Evolutionary conservation across 2,329 filamentous ascomycete species (phyloP).

Genomic region (Ramularia endophylla): DNA sequence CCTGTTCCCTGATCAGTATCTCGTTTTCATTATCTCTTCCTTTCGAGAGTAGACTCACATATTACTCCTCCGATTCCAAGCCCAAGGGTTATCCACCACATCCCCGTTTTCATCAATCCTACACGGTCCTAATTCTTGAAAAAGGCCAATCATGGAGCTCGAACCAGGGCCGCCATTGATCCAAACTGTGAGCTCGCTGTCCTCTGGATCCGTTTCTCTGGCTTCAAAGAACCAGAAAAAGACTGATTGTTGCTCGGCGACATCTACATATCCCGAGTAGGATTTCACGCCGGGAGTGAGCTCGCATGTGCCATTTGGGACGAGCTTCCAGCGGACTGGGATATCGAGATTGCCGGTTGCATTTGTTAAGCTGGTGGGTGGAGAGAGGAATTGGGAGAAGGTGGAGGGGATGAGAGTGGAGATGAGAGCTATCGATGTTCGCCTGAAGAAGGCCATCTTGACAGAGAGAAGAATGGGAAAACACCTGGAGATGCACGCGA

Average conservation of each 20-base stretch:
- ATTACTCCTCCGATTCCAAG: slow-evolving; percentile 51
- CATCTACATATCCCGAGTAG: slow-evolving; percentile 39
- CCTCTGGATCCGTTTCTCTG: slow-evolving; percentile 41
- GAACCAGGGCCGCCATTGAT: slow-evolving; percentile 56
- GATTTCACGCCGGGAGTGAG: slow-evolving; percentile 47
- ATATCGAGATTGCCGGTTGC: slow-evolving; percentile 43
- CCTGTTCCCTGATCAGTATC: slow-evolving; percentile 58
- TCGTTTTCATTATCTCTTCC: too few species aligned
- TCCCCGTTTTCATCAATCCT: too few species aligned
- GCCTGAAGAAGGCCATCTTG: too few species aligned
- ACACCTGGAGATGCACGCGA: too few species aligned
- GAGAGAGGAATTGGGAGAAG: slow-evolving; percentile 39
- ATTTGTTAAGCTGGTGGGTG: slow-evolving; percentile 40
- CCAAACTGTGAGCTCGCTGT: slow-evolving; percentile 56
- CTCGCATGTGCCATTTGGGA: slow-evolving; percentile 41
- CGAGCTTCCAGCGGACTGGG: slow-evolving; percentile 55
- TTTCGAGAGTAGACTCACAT: too few species aligned
- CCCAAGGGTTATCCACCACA: slow-evolving; percentile 37
- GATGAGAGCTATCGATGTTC: background rate
- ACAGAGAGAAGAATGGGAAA: too few species aligned
- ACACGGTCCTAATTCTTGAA: slow-evolving; percentile 45
- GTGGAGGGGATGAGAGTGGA: slow-evolving; percentile 4
- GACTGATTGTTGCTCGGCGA: slow-evolving; percentile 37
- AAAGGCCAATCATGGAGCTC: slow-evolving; percentile 54
- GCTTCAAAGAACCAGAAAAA: slow-evolving; percentile 64